A percentile compares a stretch with the other conserved stretches of the same genome.
Conservation (phyloP, 768 basidiomycete genomes). For the Phanerochaete carnosa region DNA sequence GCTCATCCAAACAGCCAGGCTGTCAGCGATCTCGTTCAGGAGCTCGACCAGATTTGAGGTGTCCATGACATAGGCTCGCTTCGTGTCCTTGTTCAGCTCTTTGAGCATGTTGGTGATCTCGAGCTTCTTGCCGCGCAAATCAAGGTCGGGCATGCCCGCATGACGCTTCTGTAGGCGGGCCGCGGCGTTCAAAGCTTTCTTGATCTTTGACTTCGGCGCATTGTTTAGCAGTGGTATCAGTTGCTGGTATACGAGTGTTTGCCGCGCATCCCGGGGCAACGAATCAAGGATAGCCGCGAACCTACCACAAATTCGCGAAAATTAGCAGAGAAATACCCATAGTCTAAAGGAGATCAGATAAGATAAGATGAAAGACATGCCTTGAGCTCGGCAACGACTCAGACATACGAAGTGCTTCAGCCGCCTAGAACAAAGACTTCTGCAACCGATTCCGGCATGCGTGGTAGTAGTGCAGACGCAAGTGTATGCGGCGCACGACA, state of each 20-base stretch:
- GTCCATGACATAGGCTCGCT: constrained; percentile 50
- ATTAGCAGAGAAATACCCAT: neutral
- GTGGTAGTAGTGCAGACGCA: too few relatives aligned
- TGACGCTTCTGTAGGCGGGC: constrained; percentile 36
- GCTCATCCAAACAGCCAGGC: constrained; percentile 54
- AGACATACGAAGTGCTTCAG: too few relatives aligned
- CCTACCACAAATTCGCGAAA: constrained; percentile 23
- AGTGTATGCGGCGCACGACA: too few relatives aligned
- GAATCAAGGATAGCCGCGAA: constrained; percentile 45
- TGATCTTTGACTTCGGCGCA: constrained; percentile 34
- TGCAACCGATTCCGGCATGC: too few relatives aligned
- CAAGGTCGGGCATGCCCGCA: constrained; percentile 42
- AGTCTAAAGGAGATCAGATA: neutral
- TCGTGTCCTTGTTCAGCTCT: constrained; percentile 51
- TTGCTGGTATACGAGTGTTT: constrained; percentile 44
- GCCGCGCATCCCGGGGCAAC: constrained; percentile 53
- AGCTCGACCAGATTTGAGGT: constrained; percentile 53
- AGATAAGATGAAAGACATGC: too few relatives aligned
- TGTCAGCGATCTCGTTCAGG: constrained; percentile 51
- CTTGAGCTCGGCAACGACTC: too few relatives aligned
- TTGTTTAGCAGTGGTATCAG: constrained; percentile 47
- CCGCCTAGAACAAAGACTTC: too few relatives aligned
- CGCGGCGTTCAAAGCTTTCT: constrained; percentile 38
- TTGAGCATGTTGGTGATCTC: constrained; percentile 52
- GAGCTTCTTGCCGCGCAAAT: constrained; percentile 49